Evolutionary conservation across 495 filamentous ascomycete genomes (phyloP), one percentile per base, ranked within the genome.

Genomic region (Xylaria bambusicola): DNA sequence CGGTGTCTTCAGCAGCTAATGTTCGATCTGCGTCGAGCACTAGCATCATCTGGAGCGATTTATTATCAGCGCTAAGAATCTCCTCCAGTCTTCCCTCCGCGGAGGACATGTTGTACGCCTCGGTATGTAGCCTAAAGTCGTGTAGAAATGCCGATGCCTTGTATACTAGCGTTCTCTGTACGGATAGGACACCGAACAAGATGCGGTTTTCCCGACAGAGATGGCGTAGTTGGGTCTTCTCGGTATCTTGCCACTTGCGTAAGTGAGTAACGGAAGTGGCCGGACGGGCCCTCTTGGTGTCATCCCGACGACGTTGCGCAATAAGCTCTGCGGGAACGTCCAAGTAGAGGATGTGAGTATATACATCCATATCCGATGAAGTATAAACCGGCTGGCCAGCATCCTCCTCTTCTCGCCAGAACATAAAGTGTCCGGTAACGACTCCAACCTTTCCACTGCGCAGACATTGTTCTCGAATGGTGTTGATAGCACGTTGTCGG

Each of bases 311-410:
- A 53, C 76, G 78, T 41, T 70, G 35, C 1, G 36, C 56, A 21
- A 85, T 57, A 2, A 70, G 20, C 2, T 76, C 67, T 0, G 74
- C 58, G 9, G 71, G 59, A n/a, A 75, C 55, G 46, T 86, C 69
- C 53, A 89, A 63, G 64, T 89, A 88, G 6, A 89, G 42, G 18
- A 89, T 83, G 62, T 89, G 85, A 0, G 84, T 85, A 63, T 77
- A 88, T 0, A 63, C 70, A 0, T 78, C 41, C 18, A 80, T 45
- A 65, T 88, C 86, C 21, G 60, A 66, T 31, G 71, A 27, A 9
- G 83, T 86, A 46, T 63, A 73, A 2, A 84, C 77, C 21, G 55
- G 13, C 0, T 59, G 29, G 56, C 64, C 70, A 7, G 29, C 21
- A 23, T 70, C 65, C 27, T 77, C 67, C 5, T 71, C 72, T 45